Evolutionary conservation across 176 grass and related monocot species (phyloP).

Genomic region (Raddia distichophylla): DNA sequence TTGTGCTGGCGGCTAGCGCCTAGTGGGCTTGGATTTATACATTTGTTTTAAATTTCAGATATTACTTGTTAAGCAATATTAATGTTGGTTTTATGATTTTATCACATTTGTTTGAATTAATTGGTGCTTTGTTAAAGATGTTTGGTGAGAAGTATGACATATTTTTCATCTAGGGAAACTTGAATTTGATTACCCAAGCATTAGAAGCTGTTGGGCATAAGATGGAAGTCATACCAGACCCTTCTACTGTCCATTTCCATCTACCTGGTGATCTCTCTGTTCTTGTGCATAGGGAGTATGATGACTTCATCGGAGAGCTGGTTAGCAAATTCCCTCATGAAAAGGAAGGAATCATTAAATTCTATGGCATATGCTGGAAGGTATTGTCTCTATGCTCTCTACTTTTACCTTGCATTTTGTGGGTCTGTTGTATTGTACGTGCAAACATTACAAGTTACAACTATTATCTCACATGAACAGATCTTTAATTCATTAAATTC

Average conservation of each 20-base stretch:
- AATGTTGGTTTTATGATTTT: background rate
- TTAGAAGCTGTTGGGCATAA: constrained; percentile 73
- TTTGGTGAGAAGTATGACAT: background rate
- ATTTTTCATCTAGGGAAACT: constrained; percentile 63
- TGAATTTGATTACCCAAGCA: constrained; percentile 93
- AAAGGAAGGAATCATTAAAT: constrained; percentile 75
- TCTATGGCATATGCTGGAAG: constrained; percentile 91
- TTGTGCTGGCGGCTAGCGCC: background rate
- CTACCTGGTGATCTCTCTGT: constrained; percentile 76
- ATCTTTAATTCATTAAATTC: constrained; percentile 95
- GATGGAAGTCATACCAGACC: constrained; percentile 93
- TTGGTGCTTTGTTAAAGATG: background rate
- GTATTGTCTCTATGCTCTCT: constrained; percentile 29
- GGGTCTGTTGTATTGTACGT: constrained; percentile 10
- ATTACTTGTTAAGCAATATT: background rate
- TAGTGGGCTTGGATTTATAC: background rate
- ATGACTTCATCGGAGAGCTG: constrained; percentile 66
- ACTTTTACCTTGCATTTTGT: background rate
- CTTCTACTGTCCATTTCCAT: constrained; percentile 85
- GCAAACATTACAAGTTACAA: background rate
- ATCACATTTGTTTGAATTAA: background rate
- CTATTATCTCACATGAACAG: constrained; percentile 40
- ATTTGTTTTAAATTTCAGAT: background rate
- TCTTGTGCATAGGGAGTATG: constrained; percentile 75
- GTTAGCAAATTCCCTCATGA: constrained; percentile 88